Conservation (phyloP, 768 basidiomycete species). For the Pulveroboletus sp. region DNA sequence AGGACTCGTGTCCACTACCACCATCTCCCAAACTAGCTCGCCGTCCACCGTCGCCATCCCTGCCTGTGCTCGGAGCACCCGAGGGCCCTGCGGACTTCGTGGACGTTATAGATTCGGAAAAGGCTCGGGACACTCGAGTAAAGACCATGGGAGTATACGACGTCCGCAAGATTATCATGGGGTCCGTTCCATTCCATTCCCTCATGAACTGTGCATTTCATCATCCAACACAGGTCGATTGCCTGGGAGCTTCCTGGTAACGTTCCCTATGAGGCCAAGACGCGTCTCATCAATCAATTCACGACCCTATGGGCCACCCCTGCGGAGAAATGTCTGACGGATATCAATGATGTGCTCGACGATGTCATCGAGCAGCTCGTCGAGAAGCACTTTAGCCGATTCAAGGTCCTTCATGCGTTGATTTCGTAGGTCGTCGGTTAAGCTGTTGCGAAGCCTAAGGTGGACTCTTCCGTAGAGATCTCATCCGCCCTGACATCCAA, state of each 20-base stretch:
- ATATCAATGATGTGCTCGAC: conserved; percentile 30
- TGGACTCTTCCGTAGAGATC: conserved; percentile 18
- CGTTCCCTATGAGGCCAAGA: conserved; percentile 40
- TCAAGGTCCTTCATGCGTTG: conserved; percentile 31
- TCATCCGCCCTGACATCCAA: conserved; percentile 30
- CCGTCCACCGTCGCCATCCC: too few species aligned
- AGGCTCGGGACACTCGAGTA: conserved; percentile 1
- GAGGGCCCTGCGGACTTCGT: too few species aligned
- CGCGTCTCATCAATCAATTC: conserved; percentile 33
- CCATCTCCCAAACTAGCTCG: too few species aligned
- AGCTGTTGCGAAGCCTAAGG: background rate
- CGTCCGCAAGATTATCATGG: conserved; percentile 33
- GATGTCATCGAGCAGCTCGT: conserved; percentile 29
- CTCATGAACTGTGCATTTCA: background rate
- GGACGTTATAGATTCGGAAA: conserved; percentile 10
- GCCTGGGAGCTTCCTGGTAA: conserved; percentile 43
- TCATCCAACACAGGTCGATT: conserved; percentile 15
- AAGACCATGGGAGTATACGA: conserved; percentile 29
- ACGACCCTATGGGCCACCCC: conserved; percentile 38
- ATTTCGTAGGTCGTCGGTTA: conserved; percentile 32
- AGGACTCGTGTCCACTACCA: too few species aligned
- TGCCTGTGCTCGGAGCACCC: too few species aligned
- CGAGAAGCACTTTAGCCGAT: conserved; percentile 38
- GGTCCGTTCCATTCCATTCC: conserved; percentile 24
- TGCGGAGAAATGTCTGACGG: conserved; percentile 32